A percentile compares a stretch with the other conserved stretches of the same genome.
Evolutionary conservation across 148 eudicot species (phyloP).

Genomic region (Chenopodium album): DNA sequence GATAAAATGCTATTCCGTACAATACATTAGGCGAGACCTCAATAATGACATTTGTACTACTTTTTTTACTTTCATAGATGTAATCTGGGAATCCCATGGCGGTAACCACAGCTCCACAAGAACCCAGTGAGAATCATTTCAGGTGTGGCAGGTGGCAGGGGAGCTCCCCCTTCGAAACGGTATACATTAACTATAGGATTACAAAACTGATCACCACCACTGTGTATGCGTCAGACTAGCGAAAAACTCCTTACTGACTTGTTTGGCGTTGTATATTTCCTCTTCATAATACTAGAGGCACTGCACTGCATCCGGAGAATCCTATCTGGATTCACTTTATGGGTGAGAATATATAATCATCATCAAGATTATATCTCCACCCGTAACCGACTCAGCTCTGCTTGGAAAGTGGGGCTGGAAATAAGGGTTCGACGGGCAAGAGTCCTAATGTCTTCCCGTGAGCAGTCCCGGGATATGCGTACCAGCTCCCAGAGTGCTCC

Average conservation of each 20-base stretch:
- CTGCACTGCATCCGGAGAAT: not conserved
- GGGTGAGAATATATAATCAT: not conserved
- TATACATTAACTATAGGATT: conserved; percentile 27
- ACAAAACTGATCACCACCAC: conserved; percentile 27
- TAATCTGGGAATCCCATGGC: not conserved
- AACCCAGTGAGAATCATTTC: not conserved
- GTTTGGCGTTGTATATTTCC: not conserved
- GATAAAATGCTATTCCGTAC: not conserved
- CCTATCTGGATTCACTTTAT: not conserved
- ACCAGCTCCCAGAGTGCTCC: conserved; percentile 99
- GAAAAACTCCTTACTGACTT: not conserved
- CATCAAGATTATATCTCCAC: conserved; percentile 49
- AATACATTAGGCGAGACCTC: not conserved
- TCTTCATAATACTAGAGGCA: not conserved
- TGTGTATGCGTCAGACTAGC: not conserved
- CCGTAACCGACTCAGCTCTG: conserved; percentile 76
- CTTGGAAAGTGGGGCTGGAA: conserved; percentile 71
- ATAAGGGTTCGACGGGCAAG: conserved; percentile 83
- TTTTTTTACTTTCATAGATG: not conserved
- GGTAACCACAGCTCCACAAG: not conserved
- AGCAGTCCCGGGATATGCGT: conserved; percentile 92
- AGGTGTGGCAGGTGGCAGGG: not conserved
- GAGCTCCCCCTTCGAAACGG: not conserved
- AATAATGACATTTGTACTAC: not conserved
- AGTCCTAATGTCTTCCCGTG: conserved; percentile 83